phyloP scores from a whole-genome alignment of 257 asterid species.

The Craterostigma plantagineum region DNA sequence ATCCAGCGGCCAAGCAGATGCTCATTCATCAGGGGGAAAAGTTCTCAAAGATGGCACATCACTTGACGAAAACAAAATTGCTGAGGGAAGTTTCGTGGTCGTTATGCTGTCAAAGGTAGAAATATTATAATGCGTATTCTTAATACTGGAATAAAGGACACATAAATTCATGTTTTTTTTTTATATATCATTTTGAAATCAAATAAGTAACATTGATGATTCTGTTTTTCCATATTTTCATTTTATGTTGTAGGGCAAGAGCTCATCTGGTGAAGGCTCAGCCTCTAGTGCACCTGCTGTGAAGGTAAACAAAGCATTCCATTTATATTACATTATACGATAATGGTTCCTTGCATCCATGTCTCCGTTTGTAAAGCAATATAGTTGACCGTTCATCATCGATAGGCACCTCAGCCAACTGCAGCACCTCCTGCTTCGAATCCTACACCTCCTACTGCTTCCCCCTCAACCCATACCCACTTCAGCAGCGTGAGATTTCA shows the following conservation, averaged over 20 bases:
- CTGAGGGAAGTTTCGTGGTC: conserved; percentile 3
- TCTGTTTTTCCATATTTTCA: conserved; percentile 1
- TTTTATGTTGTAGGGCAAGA: conserved; percentile 28
- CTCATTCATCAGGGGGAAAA: conserved; percentile 5
- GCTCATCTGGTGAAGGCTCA: conserved; percentile 43
- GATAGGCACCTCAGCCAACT: conserved; percentile 42
- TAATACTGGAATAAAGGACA: too few relatives aligned
- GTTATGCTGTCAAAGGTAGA: conserved; percentile 2
- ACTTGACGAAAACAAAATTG: conserved; percentile 1
- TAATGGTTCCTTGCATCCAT: not conserved
- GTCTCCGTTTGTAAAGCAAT: not conserved
- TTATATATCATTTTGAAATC: not conserved
- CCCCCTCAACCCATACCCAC: conserved; percentile 12
- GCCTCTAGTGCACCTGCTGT: conserved; percentile 28
- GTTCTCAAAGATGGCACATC: conserved; percentile 3
- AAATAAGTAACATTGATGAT: not conserved
- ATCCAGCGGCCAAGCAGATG: conserved; percentile 5
- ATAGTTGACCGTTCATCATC: conserved; percentile 8
- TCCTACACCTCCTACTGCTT: conserved; percentile 18
- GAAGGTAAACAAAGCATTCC: conserved; percentile 20
- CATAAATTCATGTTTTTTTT: too few relatives aligned
- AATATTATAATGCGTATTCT: too few relatives aligned
- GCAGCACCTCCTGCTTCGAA: conserved; percentile 19
- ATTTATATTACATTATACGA: not conserved
- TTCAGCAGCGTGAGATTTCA: conserved; percentile 19